Percentiles rank a stretch among this genome's conserved stretches.
phyloP scores from a whole-genome alignment of 495 filamentous ascomycete species.

The Neurospora sp. region DNA sequence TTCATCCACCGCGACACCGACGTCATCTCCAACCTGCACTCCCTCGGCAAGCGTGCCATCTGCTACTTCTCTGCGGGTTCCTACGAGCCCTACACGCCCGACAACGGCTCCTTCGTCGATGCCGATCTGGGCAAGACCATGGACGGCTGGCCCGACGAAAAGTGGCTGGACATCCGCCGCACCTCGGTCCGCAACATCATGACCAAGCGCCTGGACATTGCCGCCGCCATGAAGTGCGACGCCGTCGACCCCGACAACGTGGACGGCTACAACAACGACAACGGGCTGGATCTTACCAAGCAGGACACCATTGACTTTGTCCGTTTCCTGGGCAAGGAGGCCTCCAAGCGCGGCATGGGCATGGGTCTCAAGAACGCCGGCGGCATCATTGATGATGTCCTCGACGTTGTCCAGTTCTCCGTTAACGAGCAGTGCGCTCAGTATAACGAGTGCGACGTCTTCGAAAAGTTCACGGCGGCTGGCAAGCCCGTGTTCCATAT shows the following conservation, averaged over 20 bases:
- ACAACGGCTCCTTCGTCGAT: conserved; percentile 40
- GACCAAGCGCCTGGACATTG: conserved; percentile 45
- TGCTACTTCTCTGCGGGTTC: conserved; percentile 68
- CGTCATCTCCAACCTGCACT: conserved; percentile 15
- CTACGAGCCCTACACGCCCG: conserved; percentile 45
- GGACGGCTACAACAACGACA: conserved; percentile 50
- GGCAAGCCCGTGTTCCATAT: conserved; percentile 67
- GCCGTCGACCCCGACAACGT: conserved; percentile 66
- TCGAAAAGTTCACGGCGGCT: conserved; percentile 44
- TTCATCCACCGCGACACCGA: conserved; percentile 15
- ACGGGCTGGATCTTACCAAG: conserved; percentile 46
- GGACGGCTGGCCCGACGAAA: conserved; percentile 55
- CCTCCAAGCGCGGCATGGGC: conserved; percentile 37
- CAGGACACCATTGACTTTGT: conserved; percentile 48
- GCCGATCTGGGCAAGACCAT: conserved; percentile 44
- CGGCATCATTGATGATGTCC: conserved; percentile 45
- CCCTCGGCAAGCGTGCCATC: conserved; percentile 37
- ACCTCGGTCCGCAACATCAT: conserved; percentile 50
- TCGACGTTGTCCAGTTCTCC: conserved; percentile 51
- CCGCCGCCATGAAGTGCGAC: conserved; percentile 52
- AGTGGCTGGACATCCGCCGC: conserved; percentile 53
- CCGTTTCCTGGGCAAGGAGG: conserved; percentile 45
- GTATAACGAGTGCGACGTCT: conserved; percentile 42
- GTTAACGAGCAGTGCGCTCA: conserved; percentile 67
- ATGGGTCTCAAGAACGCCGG: conserved; percentile 60